Percentiles rank a stretch among this genome's conserved stretches.
Evolutionary conservation across 441 rosid species (phyloP).

Genomic region (Viola pubescens): DNA sequence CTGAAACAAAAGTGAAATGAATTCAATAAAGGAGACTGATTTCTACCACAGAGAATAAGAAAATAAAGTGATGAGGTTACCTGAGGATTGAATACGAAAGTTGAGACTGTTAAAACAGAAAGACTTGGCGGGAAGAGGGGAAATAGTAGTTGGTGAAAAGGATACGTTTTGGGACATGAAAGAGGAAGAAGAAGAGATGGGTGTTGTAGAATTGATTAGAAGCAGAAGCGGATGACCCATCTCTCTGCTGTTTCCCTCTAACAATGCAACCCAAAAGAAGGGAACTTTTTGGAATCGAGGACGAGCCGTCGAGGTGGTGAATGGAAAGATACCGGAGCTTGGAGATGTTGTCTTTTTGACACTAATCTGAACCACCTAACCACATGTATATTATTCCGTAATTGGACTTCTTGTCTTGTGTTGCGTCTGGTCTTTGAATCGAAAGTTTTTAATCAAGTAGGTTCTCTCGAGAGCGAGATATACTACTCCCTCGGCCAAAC

Average conservation of each 20-base stretch:
- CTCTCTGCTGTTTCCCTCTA: not conserved
- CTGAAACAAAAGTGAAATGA: conserved; percentile 6
- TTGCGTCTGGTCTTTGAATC: too few species aligned
- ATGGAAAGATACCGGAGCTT: too few species aligned
- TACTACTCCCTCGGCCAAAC: too few species aligned
- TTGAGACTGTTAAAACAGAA: not conserved
- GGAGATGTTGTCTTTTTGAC: too few species aligned
- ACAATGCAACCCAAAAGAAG: too few species aligned
- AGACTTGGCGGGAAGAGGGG: conserved; percentile 9
- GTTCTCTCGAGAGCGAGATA: too few species aligned
- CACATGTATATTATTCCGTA: too few species aligned
- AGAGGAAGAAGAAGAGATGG: conserved; percentile 2
- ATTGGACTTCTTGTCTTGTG: too few species aligned
- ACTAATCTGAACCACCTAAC: too few species aligned
- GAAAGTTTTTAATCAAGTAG: too few species aligned
- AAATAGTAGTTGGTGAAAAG: conserved; percentile 2
- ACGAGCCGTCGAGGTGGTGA: too few species aligned
- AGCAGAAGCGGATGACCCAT: conserved; percentile 15
- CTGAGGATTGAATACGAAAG: conserved; percentile 7
- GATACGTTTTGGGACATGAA: conserved; percentile 2
- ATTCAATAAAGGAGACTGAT: not conserved
- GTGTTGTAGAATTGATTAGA: not conserved
- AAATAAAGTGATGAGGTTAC: conserved; percentile 7
- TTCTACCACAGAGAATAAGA: not conserved
- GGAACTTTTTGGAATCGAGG: too few species aligned